Evolutionary conservation across 331 rosid genomes (phyloP).

Genomic region (Ulmus americana): DNA sequence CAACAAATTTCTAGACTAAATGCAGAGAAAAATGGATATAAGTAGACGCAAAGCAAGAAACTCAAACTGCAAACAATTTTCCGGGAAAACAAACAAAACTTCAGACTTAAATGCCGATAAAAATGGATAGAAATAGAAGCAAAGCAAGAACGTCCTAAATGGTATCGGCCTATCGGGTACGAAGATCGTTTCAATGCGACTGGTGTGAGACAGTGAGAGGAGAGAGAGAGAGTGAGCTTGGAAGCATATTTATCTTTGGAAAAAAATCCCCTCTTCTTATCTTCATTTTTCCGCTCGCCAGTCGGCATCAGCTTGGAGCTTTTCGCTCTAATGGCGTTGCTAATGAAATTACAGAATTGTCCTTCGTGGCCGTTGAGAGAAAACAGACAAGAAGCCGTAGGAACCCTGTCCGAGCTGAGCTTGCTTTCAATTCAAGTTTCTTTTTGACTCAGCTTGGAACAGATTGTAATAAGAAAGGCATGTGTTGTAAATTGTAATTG

Average conservation of each 20-base stretch:
- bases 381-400: no score
- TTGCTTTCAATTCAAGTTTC: background rate
- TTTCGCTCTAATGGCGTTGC: background rate
- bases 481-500: no score
- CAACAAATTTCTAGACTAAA: background rate
- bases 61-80: no score
- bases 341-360: slow-evolving; percentile 18
- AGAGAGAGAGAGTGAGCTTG: slow-evolving; percentile 11
- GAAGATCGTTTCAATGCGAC: slow-evolving; percentile 17
- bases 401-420: background rate
- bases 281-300: slow-evolving; percentile 16
- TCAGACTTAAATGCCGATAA: no score
- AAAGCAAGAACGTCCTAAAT: slow-evolving; percentile 28
- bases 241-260: background rate
- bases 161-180: slow-evolving; percentile 2
- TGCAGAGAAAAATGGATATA: background rate
- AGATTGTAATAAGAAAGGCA: no score
- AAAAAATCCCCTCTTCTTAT: background rate
- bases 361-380: slow-evolving; percentile 33
- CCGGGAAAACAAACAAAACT: background rate
- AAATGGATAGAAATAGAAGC: slow-evolving; percentile 27
- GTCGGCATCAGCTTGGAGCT: slow-evolving; percentile 23
- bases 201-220: background rate
- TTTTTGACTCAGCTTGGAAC: background rate
- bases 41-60: no score